Base-by-base conservation (phyloP, 768 basidiomycete species). In the Trametes cingulata region DNA sequence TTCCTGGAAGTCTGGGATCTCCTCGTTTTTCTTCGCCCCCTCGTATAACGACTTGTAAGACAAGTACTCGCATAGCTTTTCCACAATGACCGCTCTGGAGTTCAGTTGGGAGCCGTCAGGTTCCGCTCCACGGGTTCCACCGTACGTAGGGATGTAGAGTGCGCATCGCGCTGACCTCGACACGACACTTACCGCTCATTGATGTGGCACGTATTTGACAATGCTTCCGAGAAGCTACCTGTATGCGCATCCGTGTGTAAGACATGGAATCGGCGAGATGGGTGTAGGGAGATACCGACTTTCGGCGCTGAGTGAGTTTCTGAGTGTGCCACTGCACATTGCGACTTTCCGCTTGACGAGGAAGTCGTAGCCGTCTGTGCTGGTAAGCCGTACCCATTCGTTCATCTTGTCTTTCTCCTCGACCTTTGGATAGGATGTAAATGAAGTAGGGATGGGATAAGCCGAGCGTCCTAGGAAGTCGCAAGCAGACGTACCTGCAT, bases 11-110 rank as follows among this genome's bases (percentile, higher is more conserved):
- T 97, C 94, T 20, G 93, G 92, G 20, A 90, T 77, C 49, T 93
- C 91, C 66, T 94, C 92, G 64, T 87, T 91, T 12, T 87, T 91
- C 7, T 84, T 76, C 1, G 76, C 78, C n/a, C 81, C 80, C 61
- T 88, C 85, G 69, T 92, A 93, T 61, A 93, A 81, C 0, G 85
- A 77, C 74, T 90, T 95, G 79, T 90, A 95, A 33, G 83, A 77
- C 76, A 96, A 90, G 70, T 93, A 97, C 73, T 98, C 95, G 41
- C 93, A 80, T 52, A 96, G 78, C 69, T 93, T 95, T 74, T 95
- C 91, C 1, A 92, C 84, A 36, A 96, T 86, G 24, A 88, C 81
- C 1, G 76, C 80, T 27, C 80, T 80, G 66, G 12, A 60, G 9
- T 13, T 24, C 42, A 27, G 14, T 12, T 47, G 47, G 14, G 22